These are phyloP conservation scores for Coemansia sp. DNA, from an alignment of 192 early-diverging fungal species.

Conservation along the genomic window DNA sequence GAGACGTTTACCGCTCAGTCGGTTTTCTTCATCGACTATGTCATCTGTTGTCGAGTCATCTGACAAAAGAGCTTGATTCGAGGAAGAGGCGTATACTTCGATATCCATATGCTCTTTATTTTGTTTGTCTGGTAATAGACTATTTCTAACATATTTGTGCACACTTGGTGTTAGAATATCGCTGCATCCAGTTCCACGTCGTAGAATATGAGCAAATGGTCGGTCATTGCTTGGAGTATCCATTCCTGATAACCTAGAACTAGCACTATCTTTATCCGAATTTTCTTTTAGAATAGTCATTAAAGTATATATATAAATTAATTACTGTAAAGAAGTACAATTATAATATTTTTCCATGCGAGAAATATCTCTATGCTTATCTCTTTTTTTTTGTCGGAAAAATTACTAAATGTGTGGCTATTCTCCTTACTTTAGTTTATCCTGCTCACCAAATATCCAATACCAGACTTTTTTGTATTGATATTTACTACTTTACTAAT, in stretches of 20 bases:
- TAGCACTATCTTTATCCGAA: background rate
- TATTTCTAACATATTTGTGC: background rate
- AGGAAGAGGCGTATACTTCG: background rate
- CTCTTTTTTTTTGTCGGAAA: background rate
- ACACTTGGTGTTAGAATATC: background rate
- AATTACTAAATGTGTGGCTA: background rate
- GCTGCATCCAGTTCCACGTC: constrained; percentile 7
- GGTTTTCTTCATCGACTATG: background rate
- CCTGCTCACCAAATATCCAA: background rate
- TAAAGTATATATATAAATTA: background rate
- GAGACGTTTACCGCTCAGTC: constrained; percentile 17
- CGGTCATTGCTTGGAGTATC: background rate
- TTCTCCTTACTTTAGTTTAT: background rate
- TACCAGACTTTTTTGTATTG: background rate
- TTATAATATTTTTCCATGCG: background rate
- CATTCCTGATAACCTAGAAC: background rate
- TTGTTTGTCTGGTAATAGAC: background rate
- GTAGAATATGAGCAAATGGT: constrained; percentile 8
- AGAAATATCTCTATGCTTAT: background rate
- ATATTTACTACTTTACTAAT: background rate
- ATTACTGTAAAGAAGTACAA: constrained; percentile 9
- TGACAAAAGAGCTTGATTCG: background rate
- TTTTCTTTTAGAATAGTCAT: background rate
- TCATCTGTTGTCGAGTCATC: background rate
- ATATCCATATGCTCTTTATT: background rate